Evolutionary conservation across 1,139 yeast species (phyloP).

Genomic region (Debaryomyces sp.): DNA sequence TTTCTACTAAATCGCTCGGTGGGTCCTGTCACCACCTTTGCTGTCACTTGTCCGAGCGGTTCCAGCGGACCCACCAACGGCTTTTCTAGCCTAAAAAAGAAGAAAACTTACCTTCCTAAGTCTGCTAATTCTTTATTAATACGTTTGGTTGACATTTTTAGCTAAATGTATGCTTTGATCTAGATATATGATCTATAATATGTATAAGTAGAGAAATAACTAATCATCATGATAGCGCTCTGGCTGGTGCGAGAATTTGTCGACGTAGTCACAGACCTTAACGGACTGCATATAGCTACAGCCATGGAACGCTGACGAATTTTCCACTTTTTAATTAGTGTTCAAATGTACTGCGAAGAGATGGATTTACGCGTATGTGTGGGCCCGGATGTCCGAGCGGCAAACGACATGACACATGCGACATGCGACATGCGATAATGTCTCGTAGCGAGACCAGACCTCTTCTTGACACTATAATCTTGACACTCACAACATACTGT

Average conservation of each 20-base stretch:
- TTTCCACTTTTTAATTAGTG: conserved; percentile 3
- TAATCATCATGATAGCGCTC: conserved; percentile 5
- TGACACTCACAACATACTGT: too few relatives aligned
- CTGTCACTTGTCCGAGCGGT: neutral
- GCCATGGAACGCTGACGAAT: conserved; percentile 6
- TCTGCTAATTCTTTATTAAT: conserved; percentile 94
- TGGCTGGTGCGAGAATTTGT: conserved; percentile 6
- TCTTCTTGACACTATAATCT: too few relatives aligned
- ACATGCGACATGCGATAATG: neutral
- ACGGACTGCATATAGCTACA: neutral
- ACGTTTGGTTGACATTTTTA: conserved; percentile 83
- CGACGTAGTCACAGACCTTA: conserved; percentile 4
- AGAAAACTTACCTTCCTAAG: conserved; percentile 78
- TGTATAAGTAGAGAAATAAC: conserved; percentile 2
- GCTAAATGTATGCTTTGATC: neutral
- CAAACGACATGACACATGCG: neutral
- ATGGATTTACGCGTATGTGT: neutral
- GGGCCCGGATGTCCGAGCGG: neutral
- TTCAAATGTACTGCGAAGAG: neutral
- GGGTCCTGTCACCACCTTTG: neutral
- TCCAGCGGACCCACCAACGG: neutral
- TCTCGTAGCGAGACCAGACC: too few relatives aligned
- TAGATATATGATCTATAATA: conserved; percentile 1
- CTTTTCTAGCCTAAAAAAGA: neutral
- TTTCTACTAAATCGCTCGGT: neutral